phyloP scores from a whole-genome alignment of 2,329 filamentous ascomycete genomes.

The Monilinia laxa region DNA sequence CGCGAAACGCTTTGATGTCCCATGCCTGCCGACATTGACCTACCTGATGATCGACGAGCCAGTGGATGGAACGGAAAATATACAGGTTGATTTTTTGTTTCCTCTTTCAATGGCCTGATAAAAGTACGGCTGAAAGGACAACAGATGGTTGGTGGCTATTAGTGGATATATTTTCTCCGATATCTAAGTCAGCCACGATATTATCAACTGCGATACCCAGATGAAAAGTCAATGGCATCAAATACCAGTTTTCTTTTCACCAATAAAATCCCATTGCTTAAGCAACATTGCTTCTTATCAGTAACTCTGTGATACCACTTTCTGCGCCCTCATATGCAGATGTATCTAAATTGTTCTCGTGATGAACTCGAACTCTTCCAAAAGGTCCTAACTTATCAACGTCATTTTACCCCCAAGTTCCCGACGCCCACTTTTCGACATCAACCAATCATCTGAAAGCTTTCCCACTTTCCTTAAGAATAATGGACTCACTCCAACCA shows the following conservation, averaged over 20 bases:
- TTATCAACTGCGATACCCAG: constrained; percentile 8
- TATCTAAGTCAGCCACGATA: neutral
- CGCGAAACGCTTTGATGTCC: neutral
- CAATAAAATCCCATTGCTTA: constrained; percentile 13
- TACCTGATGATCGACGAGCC: neutral
- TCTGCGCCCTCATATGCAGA: constrained; percentile 10
- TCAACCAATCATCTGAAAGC: neutral
- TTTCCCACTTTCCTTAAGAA: constrained; percentile 3
- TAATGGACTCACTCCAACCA: neutral
- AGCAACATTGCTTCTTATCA: constrained; percentile 4
- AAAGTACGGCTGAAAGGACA: neutral
- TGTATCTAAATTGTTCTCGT: constrained; percentile 17
- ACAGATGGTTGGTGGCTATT: constrained; percentile 4
- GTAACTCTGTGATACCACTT: constrained; percentile 6
- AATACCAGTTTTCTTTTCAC: neutral
- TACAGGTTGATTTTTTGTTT: neutral
- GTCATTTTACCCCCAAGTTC: constrained; percentile 6
- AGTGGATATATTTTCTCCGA: neutral
- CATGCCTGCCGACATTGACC: neutral
- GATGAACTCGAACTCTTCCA: neutral
- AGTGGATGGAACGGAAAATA: neutral
- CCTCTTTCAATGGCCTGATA: neutral
- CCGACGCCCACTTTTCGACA: neutral
- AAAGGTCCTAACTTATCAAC: neutral
- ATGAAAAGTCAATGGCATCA: constrained; percentile 6